phyloP scores from a whole-genome alignment of 73 alveolate genomes.

The Symbiodinium pilosum region DNA sequence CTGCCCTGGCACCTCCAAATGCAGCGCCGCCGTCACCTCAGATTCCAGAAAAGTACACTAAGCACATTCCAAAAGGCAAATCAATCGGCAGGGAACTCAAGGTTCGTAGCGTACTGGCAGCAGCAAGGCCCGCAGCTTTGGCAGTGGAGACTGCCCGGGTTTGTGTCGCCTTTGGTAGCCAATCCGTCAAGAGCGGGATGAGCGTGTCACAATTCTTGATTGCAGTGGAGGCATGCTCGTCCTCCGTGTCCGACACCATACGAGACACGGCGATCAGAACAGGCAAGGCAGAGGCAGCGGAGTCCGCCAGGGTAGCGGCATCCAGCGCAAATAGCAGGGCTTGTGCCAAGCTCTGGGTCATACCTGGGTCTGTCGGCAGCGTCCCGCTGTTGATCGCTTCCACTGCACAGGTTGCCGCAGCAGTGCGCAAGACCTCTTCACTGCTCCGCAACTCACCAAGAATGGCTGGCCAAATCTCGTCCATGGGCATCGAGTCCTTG shows the following conservation, averaged over 20 bases:
- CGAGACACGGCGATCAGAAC: conserved; percentile 48
- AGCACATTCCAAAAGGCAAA: neutral
- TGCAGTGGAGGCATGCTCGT: neutral
- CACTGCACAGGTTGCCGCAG: conserved; percentile 66
- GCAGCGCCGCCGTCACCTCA: conserved; percentile 88
- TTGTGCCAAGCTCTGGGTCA: conserved; percentile 12
- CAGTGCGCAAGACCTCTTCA: conserved; percentile 75
- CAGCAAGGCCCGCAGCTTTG: conserved; percentile 70
- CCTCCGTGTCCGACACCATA: conserved; percentile 14
- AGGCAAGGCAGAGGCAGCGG: conserved; percentile 58
- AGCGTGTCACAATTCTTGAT: conserved; percentile 30
- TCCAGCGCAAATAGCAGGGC: conserved; percentile 50
- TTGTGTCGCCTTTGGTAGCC: conserved; percentile 72
- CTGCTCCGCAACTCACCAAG: conserved; percentile 33
- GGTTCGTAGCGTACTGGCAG: conserved; percentile 64
- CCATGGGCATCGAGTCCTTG: conserved; percentile 81
- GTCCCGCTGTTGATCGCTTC: conserved; percentile 5
- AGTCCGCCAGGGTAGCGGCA: conserved; percentile 4
- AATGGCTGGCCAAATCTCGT: conserved; percentile 51
- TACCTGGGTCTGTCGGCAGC: neutral
- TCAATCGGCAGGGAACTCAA: neutral
- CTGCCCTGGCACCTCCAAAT: neutral
- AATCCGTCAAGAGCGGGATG: conserved; percentile 50
- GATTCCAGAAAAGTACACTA: neutral
- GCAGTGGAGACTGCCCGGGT: conserved; percentile 55